Evolutionary conservation across 371 early-diverging fungal genomes (phyloP).

Genomic region (Amoeboaphelidium occidentale): DNA sequence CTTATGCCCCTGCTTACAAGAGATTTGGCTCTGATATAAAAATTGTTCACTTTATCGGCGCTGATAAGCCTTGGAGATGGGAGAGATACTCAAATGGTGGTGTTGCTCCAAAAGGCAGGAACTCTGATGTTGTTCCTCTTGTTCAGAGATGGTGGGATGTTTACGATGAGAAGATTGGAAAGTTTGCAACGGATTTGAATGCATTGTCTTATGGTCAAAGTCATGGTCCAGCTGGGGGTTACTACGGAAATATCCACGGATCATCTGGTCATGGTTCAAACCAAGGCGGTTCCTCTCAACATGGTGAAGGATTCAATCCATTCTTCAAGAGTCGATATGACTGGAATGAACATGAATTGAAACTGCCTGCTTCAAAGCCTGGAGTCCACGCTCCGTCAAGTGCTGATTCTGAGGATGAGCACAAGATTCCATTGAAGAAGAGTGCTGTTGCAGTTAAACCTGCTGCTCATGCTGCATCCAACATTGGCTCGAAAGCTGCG

Average conservation of each 20-base stretch:
- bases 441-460: too few relatives aligned
- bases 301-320: not conserved
- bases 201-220: too few relatives aligned
- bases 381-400: too few relatives aligned
- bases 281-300: not conserved
- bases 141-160: conserved; percentile 44
- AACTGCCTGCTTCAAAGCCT: too few relatives aligned
- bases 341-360: not conserved
- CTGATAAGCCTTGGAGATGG: conserved; percentile 63
- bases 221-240: not conserved
- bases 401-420: too few relatives aligned
- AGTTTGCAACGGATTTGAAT: too few relatives aligned
- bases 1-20: conserved; percentile 46
- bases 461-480: too few relatives aligned
- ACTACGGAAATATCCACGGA: not conserved
- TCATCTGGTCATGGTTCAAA: not conserved
- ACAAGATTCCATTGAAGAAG: too few relatives aligned
- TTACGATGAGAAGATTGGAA: conserved; percentile 32
- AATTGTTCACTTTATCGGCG: conserved; percentile 72
- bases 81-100: conserved; percentile 32
- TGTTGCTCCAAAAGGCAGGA: conserved; percentile 17
- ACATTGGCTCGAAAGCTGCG: too few relatives aligned
- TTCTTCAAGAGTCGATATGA: not conserved
- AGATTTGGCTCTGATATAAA: conserved; percentile 36
- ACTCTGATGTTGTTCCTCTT: conserved; percentile 21